These are phyloP conservation scores for Aphanoascus verrucosus DNA, from an alignment of 2,329 filamentous ascomycete species.

Conservation along the genomic window DNA sequence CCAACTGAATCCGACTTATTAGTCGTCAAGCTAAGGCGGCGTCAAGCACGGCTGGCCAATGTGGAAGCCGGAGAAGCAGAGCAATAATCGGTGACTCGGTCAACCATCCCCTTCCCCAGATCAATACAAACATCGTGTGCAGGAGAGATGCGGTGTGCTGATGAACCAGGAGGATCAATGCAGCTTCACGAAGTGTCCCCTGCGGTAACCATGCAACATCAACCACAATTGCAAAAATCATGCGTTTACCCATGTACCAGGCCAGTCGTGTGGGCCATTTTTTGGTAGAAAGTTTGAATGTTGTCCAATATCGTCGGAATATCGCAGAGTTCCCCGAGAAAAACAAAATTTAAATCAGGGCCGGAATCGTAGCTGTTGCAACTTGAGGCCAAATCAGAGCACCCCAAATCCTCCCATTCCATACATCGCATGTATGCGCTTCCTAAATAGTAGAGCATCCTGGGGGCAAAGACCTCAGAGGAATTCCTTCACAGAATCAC, in stretches of 20 bases:
- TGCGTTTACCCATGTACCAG: background rate
- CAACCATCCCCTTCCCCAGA: background rate
- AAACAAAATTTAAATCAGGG: background rate
- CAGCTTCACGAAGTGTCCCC: no score
- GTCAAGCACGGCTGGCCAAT: slow-evolving; percentile 1
- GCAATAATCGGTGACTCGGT: background rate
- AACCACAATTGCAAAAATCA: background rate
- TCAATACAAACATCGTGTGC: background rate
- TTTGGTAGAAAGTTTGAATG: slow-evolving; percentile 3
- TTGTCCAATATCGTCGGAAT: slow-evolving; percentile 3
- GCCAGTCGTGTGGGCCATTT: background rate
- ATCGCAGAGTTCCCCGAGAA: slow-evolving; percentile 10
- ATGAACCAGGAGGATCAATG: no score
- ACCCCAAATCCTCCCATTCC: background rate
- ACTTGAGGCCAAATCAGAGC: background rate
- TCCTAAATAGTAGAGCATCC: no score
- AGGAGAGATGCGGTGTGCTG: slow-evolving; percentile 1
- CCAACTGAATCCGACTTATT: background rate
- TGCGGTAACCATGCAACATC: background rate
- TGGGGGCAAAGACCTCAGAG: no score
- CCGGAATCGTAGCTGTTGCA: background rate
- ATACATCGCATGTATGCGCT: no score
- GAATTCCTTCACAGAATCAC: background rate
- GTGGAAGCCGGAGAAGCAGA: background rate
- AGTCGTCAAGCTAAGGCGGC: background rate